Conservation (phyloP, 2,329 filamentous ascomycete species). For the Cercospora brassicicola region DNA sequence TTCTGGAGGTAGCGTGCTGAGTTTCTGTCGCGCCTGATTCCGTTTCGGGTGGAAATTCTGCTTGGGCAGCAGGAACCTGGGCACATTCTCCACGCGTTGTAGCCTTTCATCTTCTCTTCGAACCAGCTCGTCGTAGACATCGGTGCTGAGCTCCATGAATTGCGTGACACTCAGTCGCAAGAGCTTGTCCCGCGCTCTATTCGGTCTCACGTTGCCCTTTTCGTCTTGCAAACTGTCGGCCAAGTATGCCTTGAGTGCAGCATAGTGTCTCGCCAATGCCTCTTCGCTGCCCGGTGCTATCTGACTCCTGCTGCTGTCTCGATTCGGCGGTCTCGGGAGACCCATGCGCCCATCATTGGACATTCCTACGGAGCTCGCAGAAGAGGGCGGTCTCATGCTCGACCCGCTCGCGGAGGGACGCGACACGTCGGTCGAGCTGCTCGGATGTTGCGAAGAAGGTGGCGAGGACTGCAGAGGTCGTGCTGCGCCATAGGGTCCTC, state of each 20-base stretch:
- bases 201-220: conserved; percentile 70
- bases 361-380: conserved; percentile 81
- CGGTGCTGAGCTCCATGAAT: conserved; percentile 95
- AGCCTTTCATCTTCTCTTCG: conserved; percentile 70
- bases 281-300: conserved; percentile 58
- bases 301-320: conserved; percentile 57
- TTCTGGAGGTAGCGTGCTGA: conserved; percentile 82
- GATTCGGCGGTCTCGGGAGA: conserved; percentile 27
- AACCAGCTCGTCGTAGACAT: conserved; percentile 93
- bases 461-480: conserved; percentile 34
- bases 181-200: conserved; percentile 91
- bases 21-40: conserved; percentile 94
- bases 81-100: conserved; percentile 53
- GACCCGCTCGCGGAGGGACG: conserved; percentile 56
- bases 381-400: conserved; percentile 65
- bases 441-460: conserved; percentile 43
- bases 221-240: conserved; percentile 71
- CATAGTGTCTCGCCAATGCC: conserved; percentile 76
- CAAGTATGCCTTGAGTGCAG: conserved; percentile 74
- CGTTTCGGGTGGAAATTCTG: conserved; percentile 91
- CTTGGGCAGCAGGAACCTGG: conserved; percentile 78
- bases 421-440: conserved; percentile 41
- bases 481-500: conserved; percentile 36
- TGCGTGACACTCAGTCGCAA: conserved; percentile 85
- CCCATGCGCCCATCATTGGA: conserved; percentile 72